Evolutionary conservation across 2,329 filamentous ascomycete genomes (phyloP), one percentile per base, ranked within the genome.

Genomic region (Colletotrichum ledebouriae): DNA sequence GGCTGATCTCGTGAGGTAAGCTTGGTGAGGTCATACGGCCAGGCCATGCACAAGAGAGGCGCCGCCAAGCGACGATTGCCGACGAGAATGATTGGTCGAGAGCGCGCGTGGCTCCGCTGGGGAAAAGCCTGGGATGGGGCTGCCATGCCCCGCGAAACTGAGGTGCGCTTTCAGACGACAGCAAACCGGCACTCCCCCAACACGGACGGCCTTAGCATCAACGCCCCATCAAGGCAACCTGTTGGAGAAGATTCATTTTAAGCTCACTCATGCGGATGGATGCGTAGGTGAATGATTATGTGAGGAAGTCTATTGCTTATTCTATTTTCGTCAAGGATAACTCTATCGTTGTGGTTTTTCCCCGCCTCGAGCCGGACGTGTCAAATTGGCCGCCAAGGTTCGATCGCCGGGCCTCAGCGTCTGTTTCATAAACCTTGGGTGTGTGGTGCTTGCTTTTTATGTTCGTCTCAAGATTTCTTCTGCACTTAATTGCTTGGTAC

Each of bases 1-100:
- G 46, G 34, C 39, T 60, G 67, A 69, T 69, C 67, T 69, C 67
- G 63, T 69, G 67, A 69, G 67, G 57, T 67, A 37, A 67, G 57
- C 29, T 29, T 63, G 50, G 63, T 69, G 67, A 69, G 67, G 67
- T 69, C 67, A 69, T 69, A 37, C 39, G 57, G 44, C 53, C 49
- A 64, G 57, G 44, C 53, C 49, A 64, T 47, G 44, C 64, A 29
- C 29, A 9, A 67, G 44, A 52, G 29, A 44, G 67, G 57, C 63
- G 67, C 39, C 57, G 57, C 63, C 46, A 63, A 68, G 50, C 58
- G 52, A 67, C 63, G 58, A 62, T 69, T 69, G 67, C 63, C 67
- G 63, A 53, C 67, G 55, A 58, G 34, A 53, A 34, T n/a, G 67
- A 39, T 67, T 69, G 67, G 67, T 49, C 20, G 56, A 56, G 49